A percentile compares a stretch with the other conserved stretches of the same genome.
These are phyloP conservation scores for Penicillium silybi DNA, from an alignment of 495 filamentous ascomycete species.

Conservation along the genomic window DNA sequence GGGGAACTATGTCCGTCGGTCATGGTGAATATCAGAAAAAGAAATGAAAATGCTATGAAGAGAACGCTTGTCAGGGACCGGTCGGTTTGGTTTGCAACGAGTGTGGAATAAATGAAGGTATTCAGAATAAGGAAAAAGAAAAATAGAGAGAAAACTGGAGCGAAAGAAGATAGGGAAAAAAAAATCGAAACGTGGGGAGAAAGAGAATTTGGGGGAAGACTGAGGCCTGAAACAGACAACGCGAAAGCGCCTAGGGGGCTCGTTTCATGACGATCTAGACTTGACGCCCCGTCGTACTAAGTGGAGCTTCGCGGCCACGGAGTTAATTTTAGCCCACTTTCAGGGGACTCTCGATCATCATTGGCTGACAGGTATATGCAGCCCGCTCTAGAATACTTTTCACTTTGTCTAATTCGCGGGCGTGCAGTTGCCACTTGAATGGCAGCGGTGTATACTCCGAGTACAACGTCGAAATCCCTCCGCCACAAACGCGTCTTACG, in stretches of 20 bases:
- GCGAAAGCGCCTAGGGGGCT: background rate
- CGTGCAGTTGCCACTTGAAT: background rate
- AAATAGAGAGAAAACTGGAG: background rate
- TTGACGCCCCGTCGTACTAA: conserved; percentile 1
- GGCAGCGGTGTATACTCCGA: background rate
- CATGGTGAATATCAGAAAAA: conserved; percentile 11
- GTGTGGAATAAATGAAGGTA: background rate
- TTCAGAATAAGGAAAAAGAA: background rate
- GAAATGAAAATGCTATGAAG: background rate
- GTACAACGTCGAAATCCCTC: background rate
- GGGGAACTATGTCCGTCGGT: conserved; percentile 18
- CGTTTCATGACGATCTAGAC: conserved; percentile 7
- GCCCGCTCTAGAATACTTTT: background rate
- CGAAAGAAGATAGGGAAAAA: background rate
- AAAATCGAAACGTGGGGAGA: conserved; percentile 1
- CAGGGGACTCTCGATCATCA: background rate
- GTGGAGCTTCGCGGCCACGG: conserved; percentile 2
- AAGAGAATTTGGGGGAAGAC: background rate
- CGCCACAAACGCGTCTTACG: background rate
- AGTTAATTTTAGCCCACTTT: background rate
- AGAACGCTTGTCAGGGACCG: background rate
- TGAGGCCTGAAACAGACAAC: background rate
- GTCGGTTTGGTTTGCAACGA: background rate
- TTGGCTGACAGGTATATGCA: background rate
- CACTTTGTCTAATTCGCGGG: background rate